Base-by-base conservation (phyloP, 1,284 basidiomycete species). In the Rhizopogon parksii region DNA sequence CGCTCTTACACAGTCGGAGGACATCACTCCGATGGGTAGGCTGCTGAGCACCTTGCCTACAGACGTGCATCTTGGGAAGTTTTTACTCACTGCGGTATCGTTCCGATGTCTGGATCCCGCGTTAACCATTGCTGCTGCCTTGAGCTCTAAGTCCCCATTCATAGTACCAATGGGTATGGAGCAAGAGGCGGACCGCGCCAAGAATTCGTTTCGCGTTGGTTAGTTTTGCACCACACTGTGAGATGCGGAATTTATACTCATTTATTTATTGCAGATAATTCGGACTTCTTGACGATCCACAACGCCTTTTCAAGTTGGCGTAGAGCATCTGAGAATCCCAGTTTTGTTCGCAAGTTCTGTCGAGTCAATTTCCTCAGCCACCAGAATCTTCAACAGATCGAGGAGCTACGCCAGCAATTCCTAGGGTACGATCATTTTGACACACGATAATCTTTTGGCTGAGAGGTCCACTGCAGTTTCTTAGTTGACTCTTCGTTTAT, bases 11-110 rank as follows among this genome's bases (percentile, higher is more conserved):
- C 61, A 80, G 0, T 75, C 73, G 1, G 94, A 98, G 66, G 93
- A 97, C 32, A 97, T 99, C 59, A 99, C 96, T 2, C 87, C 94
- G 0, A 88, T 99, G 78, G 96, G 96, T 30, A 77, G 88, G 46
- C 75, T 97, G 30, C 75, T 99, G 40, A 92, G 91, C 71, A 91
- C 92, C 65, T 75, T 99, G 40, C 96, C 96, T 0, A 92, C 91
- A 43, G 96, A 99, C 63, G 95, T 99, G 25, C 93, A 99, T 65
- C 80, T 99, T 15, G 95, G 91, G 46, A 98, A 99, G 71, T 92
- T 99, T 66, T 72, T 99, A 17, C 76, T 99, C 25, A 82, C 88
- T 25, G 89, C 95, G 0, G 85, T 88, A 1, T 67, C 94, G 24
- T 91, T 99, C 69, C 82, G 83, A 47, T 98, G 95, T 64, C 71